Percentiles rank a stretch among this genome's conserved stretches.
phyloP scores from a whole-genome alignment of 2,329 filamentous ascomycete genomes.

The Arthrobotrys megalospora region DNA sequence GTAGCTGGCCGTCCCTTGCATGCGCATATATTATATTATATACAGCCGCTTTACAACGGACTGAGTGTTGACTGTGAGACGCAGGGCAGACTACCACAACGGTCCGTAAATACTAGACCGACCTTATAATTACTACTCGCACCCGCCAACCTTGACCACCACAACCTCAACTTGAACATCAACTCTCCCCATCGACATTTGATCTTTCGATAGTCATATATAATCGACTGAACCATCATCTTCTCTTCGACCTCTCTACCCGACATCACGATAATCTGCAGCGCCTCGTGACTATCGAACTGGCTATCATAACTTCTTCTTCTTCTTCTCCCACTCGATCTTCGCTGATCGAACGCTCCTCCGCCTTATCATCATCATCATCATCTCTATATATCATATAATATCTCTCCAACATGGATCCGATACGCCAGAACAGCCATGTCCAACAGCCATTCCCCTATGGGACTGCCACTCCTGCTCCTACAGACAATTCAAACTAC shows the following conservation, averaged over 20 bases:
- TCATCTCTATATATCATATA: slow-evolving; percentile 6
- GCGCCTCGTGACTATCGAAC: slow-evolving; percentile 42
- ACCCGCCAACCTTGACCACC: background rate
- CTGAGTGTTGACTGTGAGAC: slow-evolving; percentile 33
- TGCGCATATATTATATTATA: slow-evolving; percentile 17
- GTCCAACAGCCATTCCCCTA: slow-evolving; percentile 41
- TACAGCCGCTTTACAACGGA: slow-evolving; percentile 11
- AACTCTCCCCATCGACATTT: slow-evolving; percentile 23
- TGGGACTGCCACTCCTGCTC: slow-evolving; percentile 10
- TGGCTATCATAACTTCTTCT: slow-evolving; percentile 33
- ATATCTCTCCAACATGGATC: slow-evolving; percentile 43
- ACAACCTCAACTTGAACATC: slow-evolving; percentile 11
- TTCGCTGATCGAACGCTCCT: slow-evolving; percentile 50
- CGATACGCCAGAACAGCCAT: slow-evolving; percentile 47
- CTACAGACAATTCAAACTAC: slow-evolving; percentile 32
- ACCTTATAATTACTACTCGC: too few species aligned
- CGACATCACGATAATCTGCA: slow-evolving; percentile 36
- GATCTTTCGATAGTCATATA: slow-evolving; percentile 40
- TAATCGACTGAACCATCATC: background rate
- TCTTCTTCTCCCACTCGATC: slow-evolving; percentile 46
- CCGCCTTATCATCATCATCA: slow-evolving; percentile 4
- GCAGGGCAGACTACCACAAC: slow-evolving; percentile 31
- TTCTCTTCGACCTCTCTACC: background rate
- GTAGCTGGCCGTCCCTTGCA: slow-evolving; percentile 9
- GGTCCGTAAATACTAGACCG: background rate